These are phyloP conservation scores for Calonectria pseudoturangicola DNA, from an alignment of 2,329 filamentous ascomycete species.

Conservation along the genomic window DNA sequence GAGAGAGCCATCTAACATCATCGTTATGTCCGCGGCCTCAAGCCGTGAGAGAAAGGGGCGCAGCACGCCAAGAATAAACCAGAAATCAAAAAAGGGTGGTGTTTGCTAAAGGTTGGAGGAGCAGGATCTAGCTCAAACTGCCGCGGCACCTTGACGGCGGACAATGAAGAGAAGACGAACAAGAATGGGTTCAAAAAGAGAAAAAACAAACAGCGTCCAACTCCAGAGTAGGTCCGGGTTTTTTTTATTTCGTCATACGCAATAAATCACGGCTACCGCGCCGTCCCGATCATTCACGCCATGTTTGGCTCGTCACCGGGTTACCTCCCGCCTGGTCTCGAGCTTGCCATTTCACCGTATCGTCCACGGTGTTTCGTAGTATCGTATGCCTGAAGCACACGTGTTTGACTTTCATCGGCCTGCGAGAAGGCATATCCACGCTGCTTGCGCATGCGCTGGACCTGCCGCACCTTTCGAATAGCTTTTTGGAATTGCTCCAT, in stretches of 20 bases:
- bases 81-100: slow-evolving; percentile 42
- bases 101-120: slow-evolving; percentile 38
- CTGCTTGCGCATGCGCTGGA: slow-evolving; percentile 99
- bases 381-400: slow-evolving; percentile 97
- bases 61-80: slow-evolving; percentile 43
- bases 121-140: slow-evolving; percentile 29
- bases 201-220: slow-evolving; percentile 51
- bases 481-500: slow-evolving; percentile 99
- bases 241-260: slow-evolving; percentile 52
- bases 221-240: slow-evolving; percentile 48
- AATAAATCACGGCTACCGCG: slow-evolving; percentile 44
- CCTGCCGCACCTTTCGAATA: slow-evolving; percentile 97
- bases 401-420: slow-evolving; percentile 95
- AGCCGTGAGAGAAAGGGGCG: slow-evolving; percentile 38
- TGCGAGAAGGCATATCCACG: slow-evolving; percentile 98
- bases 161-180: slow-evolving; percentile 32
- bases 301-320: slow-evolving; percentile 30
- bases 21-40: slow-evolving; percentile 40
- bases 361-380: slow-evolving; percentile 93
- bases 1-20: slow-evolving; percentile 38
- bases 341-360: slow-evolving; percentile 93
- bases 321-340: slow-evolving; percentile 58
- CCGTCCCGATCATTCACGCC: slow-evolving; percentile 46
- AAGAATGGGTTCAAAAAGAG: slow-evolving; percentile 37
- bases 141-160: slow-evolving; percentile 28